These are phyloP conservation scores for Pseudomonodictys pantanalensis DNA, from an alignment of 495 filamentous ascomycete species.

Conservation along the genomic window DNA sequence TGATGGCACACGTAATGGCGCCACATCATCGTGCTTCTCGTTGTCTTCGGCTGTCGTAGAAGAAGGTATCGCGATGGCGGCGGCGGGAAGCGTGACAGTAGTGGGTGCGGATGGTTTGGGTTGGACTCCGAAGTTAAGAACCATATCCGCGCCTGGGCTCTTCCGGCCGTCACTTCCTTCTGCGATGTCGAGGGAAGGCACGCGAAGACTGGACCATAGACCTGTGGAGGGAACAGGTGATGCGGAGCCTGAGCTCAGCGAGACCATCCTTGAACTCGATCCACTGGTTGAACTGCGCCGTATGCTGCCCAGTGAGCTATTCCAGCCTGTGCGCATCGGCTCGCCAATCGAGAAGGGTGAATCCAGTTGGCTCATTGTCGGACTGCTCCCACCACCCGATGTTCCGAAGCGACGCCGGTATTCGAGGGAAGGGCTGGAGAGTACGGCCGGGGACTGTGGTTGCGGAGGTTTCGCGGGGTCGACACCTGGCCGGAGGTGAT, in stretches of 20 bases:
- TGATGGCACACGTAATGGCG: conserved; percentile 17
- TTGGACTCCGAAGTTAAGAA: conserved; percentile 44
- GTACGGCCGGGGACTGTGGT: conserved; percentile 17
- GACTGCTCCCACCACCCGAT: conserved; percentile 7
- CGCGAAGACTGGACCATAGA: conserved; percentile 19
- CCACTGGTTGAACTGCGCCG: conserved; percentile 34
- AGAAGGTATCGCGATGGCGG: background rate
- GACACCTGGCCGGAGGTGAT: conserved; percentile 67
- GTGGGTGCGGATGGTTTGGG: background rate
- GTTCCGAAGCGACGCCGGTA: conserved; percentile 20
- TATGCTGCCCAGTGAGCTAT: conserved; percentile 38
- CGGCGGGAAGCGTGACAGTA: background rate
- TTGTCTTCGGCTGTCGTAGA: conserved; percentile 1
- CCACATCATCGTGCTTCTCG: conserved; percentile 25
- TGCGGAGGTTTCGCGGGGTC: conserved; percentile 33
- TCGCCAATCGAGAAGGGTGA: conserved; percentile 14
- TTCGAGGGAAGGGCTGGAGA: conserved; percentile 14
- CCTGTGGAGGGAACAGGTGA: conserved; percentile 8
- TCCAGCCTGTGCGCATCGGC: conserved; percentile 16
- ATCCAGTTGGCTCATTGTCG: conserved; percentile 13
- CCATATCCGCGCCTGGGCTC: conserved; percentile 44
- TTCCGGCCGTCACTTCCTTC: conserved; percentile 13
- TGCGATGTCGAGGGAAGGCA: conserved; percentile 26
- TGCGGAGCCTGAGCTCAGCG: conserved; percentile 32
- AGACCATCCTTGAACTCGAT: conserved; percentile 18